These are phyloP conservation scores for Conticribra weissflogii DNA, from an alignment of 108 stramenopile genomes.

Conservation along the genomic window DNA sequence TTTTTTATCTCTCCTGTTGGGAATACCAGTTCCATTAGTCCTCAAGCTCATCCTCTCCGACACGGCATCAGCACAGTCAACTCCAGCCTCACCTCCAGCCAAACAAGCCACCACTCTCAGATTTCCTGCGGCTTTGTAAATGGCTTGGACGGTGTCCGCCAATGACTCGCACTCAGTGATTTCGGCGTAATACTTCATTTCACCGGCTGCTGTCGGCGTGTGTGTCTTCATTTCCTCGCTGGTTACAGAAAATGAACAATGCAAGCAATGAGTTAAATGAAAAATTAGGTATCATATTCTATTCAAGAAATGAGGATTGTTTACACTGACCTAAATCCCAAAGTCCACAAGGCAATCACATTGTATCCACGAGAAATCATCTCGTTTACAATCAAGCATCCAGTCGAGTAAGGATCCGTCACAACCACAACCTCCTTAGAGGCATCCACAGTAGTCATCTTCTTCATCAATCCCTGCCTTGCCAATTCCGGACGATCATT, in stretches of 20 bases:
- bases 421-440: constrained; percentile 54
- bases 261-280: no score
- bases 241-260: no score
- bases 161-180: constrained; percentile 25
- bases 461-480: constrained; percentile 20
- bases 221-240: constrained; percentile 41
- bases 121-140: constrained; percentile 26
- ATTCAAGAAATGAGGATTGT: no score
- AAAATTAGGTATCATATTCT: no score
- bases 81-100: constrained; percentile 53
- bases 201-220: constrained; percentile 14
- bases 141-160: constrained; percentile 31
- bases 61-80: constrained; percentile 36
- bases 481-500: constrained; percentile 63
- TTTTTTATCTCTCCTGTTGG: constrained; percentile 53
- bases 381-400: constrained; percentile 47
- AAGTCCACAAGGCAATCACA: constrained; percentile 25
- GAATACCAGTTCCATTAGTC: constrained; percentile 53
- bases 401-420: constrained; percentile 67
- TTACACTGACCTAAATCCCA: no score
- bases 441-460: constrained; percentile 26
- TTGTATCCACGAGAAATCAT: constrained; percentile 27
- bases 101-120: constrained; percentile 41
- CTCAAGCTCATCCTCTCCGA: constrained; percentile 45
- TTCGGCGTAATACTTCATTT: constrained; percentile 32